Evolutionary conservation across 345 rosid genomes (phyloP), one percentile per base, ranked within the genome.

Genomic region (Melastoma malabathricum): DNA sequence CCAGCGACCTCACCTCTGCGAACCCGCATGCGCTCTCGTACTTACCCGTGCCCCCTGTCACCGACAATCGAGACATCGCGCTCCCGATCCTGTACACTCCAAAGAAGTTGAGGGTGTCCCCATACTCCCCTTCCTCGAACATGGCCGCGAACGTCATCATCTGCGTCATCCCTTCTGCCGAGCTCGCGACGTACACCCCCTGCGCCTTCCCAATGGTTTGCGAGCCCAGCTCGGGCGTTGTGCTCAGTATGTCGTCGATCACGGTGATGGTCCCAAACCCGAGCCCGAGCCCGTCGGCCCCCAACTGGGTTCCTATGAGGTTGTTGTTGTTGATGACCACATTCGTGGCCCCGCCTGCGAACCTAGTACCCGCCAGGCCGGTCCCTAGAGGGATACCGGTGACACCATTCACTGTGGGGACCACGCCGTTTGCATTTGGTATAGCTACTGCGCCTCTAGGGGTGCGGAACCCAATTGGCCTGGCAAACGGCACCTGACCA

Each of bases 401-500:
- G 43, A 71, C n/a, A 13, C 90, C 89, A 39, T 82, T 92, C 48
- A 82, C 76, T 0, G 86, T 79, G 15, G 98, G 98, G 49, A 87
- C 64, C 19, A 85, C 98, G 1, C 96, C 98, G 45, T 86, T 84
- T 22, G 98, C 78, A 19, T 90, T 90, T 5, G 98, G 92, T 54
- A 90, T 82, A 34, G 81, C 87, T 17, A 84, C 77, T 13, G 79
- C 89, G 29, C 62, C 71, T 39, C 70, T 4, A 0, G 98, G 96
- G 5, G 94, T 85, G 27, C 66, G 52, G 67, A 92, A 82, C 10
- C 90, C 98, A 16, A 87, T 55, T 15, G 80, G 86, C 67, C 72
- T 81, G 17, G 98, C 98, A 55, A 84, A 92, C 18, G 98, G 96
- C 38, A 92, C 98, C 56, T 92, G 95, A 15, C 96, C 95, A 12